Percentiles rank a stretch among this genome's conserved stretches.
Evolutionary conservation across 768 basidiomycete genomes (phyloP).

Genomic region (Lactifluus echinatus): DNA sequence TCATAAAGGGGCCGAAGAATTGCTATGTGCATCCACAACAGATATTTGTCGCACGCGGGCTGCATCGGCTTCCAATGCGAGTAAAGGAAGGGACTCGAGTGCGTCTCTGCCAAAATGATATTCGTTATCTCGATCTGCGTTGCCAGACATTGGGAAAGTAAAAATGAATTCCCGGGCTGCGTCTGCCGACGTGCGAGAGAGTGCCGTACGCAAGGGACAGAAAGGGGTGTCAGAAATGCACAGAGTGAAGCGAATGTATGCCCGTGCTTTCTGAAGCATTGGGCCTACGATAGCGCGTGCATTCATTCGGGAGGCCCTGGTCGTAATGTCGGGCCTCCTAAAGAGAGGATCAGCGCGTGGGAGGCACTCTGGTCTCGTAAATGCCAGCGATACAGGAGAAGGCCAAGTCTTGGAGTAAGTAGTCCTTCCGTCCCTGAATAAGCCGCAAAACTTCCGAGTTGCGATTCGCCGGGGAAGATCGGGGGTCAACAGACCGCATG

Average conservation of each 20-base stretch:
- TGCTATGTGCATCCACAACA: conserved; percentile 19
- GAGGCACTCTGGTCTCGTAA: conserved; percentile 19
- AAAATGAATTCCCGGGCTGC: not conserved
- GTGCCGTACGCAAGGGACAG: not conserved
- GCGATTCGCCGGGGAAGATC: conserved; percentile 22
- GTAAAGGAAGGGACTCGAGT: conserved; percentile 11
- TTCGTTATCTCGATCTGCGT: conserved; percentile 19
- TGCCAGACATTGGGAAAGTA: conserved; percentile 6
- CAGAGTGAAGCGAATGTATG: not conserved
- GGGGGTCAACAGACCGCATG: conserved; percentile 25
- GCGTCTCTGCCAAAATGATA: conserved; percentile 14
- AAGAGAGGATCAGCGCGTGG: conserved; percentile 20
- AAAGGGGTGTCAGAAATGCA: conserved; percentile 3
- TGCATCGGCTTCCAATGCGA: conserved; percentile 20
- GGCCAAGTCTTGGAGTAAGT: conserved; percentile 21
- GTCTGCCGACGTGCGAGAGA: conserved; percentile 7
- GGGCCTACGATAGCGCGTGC: too few relatives aligned
- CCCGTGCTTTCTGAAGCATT: too few relatives aligned
- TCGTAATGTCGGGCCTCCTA: conserved; percentile 4
- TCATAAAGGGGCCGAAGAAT: conserved; percentile 5
- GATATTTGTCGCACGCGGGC: conserved; percentile 18
- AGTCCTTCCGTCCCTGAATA: conserved; percentile 12
- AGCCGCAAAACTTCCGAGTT: conserved; percentile 21
- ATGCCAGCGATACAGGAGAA: conserved; percentile 22
- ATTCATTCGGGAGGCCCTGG: too few relatives aligned